These are phyloP conservation scores for Colletotrichum tropicale DNA, from an alignment of 2,329 filamentous ascomycete species.

Conservation along the genomic window DNA sequence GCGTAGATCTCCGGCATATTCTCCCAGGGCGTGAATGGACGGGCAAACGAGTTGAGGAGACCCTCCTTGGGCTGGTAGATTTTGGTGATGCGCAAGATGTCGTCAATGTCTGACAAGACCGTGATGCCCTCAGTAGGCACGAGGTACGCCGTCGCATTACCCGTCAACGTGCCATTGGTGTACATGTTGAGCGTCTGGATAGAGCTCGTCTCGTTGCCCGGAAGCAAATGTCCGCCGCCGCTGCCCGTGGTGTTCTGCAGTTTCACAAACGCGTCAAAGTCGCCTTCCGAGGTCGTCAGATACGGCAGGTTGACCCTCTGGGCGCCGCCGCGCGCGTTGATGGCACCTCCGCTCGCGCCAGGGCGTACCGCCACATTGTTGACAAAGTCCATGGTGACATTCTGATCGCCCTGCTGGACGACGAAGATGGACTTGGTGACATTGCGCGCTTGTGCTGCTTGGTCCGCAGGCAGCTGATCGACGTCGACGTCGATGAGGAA, in stretches of 20 bases:
- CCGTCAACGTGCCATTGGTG: conserved; percentile 65
- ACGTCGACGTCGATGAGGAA: conserved; percentile 73
- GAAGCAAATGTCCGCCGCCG: conserved; percentile 51
- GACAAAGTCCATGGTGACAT: conserved; percentile 66
- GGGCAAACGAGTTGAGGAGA: conserved; percentile 77
- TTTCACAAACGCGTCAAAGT: conserved; percentile 74
- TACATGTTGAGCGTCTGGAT: conserved; percentile 75
- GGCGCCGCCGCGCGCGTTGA: conserved; percentile 59
- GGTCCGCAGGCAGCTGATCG: conserved; percentile 57
- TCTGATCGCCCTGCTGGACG: conserved; percentile 71
- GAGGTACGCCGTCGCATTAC: conserved; percentile 79
- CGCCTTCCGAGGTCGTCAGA: conserved; percentile 69
- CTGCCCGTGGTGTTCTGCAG: conserved; percentile 63
- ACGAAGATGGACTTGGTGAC: conserved; percentile 75
- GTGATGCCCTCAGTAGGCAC: conserved; percentile 74
- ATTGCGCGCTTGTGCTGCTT: conserved; percentile 74
- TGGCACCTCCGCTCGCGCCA: conserved; percentile 57
- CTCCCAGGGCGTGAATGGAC: conserved; percentile 73
- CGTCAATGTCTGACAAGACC: conserved; percentile 79
- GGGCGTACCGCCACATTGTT: conserved; percentile 51
- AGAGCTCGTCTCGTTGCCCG: conserved; percentile 67
- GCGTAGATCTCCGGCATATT: conserved; percentile 82
- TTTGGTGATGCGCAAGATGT: conserved; percentile 80
- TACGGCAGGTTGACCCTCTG: conserved; percentile 70
- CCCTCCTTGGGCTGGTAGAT: conserved; percentile 80